Evolutionary conservation across 2,329 filamentous ascomycete genomes (phyloP), one percentile per base, ranked within the genome.

Genomic region (Coleophoma crateriformis): DNA sequence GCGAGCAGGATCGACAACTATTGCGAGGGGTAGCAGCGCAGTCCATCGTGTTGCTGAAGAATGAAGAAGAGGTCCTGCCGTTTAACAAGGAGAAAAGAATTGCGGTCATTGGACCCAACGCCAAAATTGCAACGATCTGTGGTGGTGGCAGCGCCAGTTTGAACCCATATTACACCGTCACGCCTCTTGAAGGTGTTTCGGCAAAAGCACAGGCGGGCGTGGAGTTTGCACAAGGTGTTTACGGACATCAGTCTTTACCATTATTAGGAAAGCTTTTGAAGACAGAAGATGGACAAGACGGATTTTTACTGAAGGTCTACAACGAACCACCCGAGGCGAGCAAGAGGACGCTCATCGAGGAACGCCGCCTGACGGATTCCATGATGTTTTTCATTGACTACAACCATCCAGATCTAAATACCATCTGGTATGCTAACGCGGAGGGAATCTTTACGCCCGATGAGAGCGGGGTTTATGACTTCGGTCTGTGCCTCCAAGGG

Each of bases 181-280:
- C 82, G 0, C 86, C 86, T 2, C 80, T 84, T 17, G 82, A 87
- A 48, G 85, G 85, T 12, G 86, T 90, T 58, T 75, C 73, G 33
- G 71, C 70, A 33, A 77, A 78, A 60, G 14, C 40, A 19, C 13
- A 19, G 6, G 40, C 19, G 2, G 40, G 40, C 13, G 40, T 42
- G 13, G 40, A 42, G 8, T 46, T 46, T n/a, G 22, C 43, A 14
- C 43, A 46, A n/a, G 43, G 43, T 17, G 43, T 35, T 19, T 46
- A 46, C 33, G 32, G 43, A n/a, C 43, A 46, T 20, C 22, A 46
- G 32, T 46, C 33, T 2, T 20, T 46, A 14, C 43, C 43, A 33
- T n/a, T 19, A n/a, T n/a, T 46, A 7, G 43, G 43, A 14, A 46
- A 34, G 14, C 20, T 46, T 17, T 20, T 46, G 17, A 46, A 46